Evolutionary conservation across 345 rosid genomes (phyloP).

Genomic region (Populus pruinosa): DNA sequence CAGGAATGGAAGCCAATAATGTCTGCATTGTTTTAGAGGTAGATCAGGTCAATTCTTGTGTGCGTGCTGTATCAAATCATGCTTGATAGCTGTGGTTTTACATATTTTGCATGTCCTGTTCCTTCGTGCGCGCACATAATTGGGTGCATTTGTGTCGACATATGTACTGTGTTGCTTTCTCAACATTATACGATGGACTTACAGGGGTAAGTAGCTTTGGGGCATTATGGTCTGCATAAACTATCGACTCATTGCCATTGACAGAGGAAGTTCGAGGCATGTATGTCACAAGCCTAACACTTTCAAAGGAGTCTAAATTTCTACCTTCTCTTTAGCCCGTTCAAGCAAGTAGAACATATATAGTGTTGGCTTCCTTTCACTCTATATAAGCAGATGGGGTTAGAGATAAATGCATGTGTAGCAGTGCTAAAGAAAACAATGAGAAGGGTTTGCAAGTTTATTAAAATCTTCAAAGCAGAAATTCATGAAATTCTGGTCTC

Average conservation of each 20-base stretch:
- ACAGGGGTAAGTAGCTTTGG: slow-evolving; percentile 13
- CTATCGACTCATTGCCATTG: neutral
- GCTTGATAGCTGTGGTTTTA: neutral
- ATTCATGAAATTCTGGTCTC: neutral
- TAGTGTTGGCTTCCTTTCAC: neutral
- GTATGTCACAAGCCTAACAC: slow-evolving; percentile 18
- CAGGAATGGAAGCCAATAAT: neutral
- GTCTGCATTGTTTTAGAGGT: neutral
- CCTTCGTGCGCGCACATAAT: neutral
- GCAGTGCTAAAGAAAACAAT: neutral
- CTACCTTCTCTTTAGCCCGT: slow-evolving; percentile 15
- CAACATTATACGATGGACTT: slow-evolving; percentile 6
- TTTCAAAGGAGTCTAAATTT: neutral
- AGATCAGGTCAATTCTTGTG: neutral
- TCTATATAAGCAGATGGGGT: neutral
- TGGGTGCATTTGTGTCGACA: neutral
- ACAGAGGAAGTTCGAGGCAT: neutral
- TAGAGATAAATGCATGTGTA: neutral
- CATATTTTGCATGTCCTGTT: neutral
- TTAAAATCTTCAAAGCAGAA: too few species aligned
- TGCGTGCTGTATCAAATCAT: neutral
- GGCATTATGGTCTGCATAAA: neutral
- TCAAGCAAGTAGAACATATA: neutral
- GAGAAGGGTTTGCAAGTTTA: too few species aligned
- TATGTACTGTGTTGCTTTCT: neutral